Base-by-base conservation (phyloP, 176 grass and related monocot genomes). In the Areca catechu region DNA sequence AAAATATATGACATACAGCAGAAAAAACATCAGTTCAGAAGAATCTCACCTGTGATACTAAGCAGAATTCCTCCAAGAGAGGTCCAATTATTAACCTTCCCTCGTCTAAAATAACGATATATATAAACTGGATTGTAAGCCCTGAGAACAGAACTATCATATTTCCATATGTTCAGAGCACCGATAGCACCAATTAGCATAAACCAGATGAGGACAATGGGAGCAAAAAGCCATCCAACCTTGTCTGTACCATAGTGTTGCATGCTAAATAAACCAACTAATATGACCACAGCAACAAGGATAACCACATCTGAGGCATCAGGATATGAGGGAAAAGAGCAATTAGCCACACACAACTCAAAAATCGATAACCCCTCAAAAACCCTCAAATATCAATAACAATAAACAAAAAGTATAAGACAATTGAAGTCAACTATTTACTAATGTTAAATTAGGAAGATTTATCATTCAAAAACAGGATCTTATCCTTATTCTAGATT, bases 51-150 rank as follows among this genome's bases (percentile, higher is more conserved):
- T 85, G 85, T 95, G 65, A 89, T 85, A 65, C 89, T 85, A 69
- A 95, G 89, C 72, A 95, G 76, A 64, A 95, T 82, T 62, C 89
- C 89, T 67, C 89, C 89, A 77, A 95, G 85, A 57, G 89, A 89
- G 20, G 69, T 77, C 89, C 89, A 95, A 43, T 58, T 74, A 49
- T 82, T 49, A 69, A 53, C 27, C 20, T 70, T 79, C 50, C 78
- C 76, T 63, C 68, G 71, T 57, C 53, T 80, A 37, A 95, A 82
- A 61, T 79, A 95, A 7, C 70, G 67, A 63, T 63, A 77, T 43
- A 82, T 82, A 66, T 82, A 88, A 24, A 79, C 60, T 53, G 89
- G 89, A 67, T 85, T 85, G 48, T 85, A 89, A 61, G 89, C 85
- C 77, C 61, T 89, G 51, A 95, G 61, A 58, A 89, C 85, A 52